Percentiles rank a stretch among this genome's conserved stretches.
These are phyloP conservation scores for Xylariaceae sp. DNA, from an alignment of 2,329 filamentous ascomycete species.

Conservation along the genomic window DNA sequence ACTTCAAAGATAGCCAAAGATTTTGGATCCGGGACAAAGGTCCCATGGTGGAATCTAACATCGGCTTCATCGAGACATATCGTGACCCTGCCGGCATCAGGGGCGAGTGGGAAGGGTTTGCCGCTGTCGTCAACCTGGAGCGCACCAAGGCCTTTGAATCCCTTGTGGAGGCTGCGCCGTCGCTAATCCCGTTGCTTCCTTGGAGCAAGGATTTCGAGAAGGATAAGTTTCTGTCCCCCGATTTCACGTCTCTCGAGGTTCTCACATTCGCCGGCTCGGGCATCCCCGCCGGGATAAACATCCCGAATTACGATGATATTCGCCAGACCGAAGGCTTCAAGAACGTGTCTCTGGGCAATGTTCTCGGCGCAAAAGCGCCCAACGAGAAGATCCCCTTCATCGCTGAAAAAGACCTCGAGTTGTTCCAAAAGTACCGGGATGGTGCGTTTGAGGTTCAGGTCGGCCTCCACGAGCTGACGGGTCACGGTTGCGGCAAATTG, in stretches of 20 bases:
- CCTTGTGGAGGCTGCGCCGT: constrained; percentile 72
- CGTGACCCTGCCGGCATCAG: constrained; percentile 73
- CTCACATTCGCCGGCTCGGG: constrained; percentile 68
- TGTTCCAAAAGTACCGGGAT: constrained; percentile 80
- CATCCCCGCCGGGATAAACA: constrained; percentile 62
- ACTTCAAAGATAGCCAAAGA: constrained; percentile 73
- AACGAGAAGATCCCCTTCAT: constrained; percentile 93
- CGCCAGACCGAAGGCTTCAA: constrained; percentile 83
- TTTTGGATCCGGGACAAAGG: constrained; percentile 79
- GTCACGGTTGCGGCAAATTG: constrained; percentile 89
- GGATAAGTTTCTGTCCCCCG: constrained; percentile 88
- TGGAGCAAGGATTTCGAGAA: constrained; percentile 91
- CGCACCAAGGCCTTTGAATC: constrained; percentile 81
- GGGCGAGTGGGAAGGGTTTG: constrained; percentile 82
- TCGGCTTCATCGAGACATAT: constrained; percentile 83
- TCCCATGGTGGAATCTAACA: constrained; percentile 70
- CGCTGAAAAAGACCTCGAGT: constrained; percentile 62
- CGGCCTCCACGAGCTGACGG: constrained; percentile 78
- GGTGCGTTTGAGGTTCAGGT: constrained; percentile 92
- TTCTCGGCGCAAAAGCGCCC: constrained; percentile 82
- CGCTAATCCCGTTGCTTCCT: constrained; percentile 80
- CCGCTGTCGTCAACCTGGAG: constrained; percentile 79
- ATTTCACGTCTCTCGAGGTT: constrained; percentile 93
- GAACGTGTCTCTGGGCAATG: constrained; percentile 89
- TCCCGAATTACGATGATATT: constrained; percentile 37